These are phyloP conservation scores for Lasiodiplodia gonubiensis DNA, from an alignment of 2,329 filamentous ascomycete genomes.

Conservation along the genomic window DNA sequence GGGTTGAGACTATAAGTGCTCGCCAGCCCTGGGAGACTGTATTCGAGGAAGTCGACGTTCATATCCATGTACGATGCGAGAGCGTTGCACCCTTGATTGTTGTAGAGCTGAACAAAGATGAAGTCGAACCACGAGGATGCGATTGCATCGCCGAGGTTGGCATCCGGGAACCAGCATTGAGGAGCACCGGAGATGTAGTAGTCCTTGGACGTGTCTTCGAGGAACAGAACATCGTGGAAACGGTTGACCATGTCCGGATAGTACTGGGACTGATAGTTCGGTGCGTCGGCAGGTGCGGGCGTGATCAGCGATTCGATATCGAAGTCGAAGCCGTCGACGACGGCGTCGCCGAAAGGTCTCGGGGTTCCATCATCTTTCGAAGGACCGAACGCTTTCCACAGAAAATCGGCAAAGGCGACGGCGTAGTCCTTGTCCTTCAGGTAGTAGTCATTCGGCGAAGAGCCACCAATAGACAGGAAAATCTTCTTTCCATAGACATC, in stretches of 20 bases:
- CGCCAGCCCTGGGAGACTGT: constrained; percentile 39
- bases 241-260: constrained; percentile 57
- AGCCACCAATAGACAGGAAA: constrained; percentile 73
- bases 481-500: constrained; percentile 69
- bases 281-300: constrained; percentile 39
- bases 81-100: constrained; percentile 61
- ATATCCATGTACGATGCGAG: constrained; percentile 44
- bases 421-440: constrained; percentile 66
- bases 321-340: constrained; percentile 77
- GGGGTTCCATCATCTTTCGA: constrained; percentile 50
- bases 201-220: constrained; percentile 47
- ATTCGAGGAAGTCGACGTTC: constrained; percentile 36
- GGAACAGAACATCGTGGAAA: constrained; percentile 50
- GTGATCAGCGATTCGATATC: constrained; percentile 72
- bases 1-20: constrained; percentile 35
- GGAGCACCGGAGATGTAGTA: constrained; percentile 71
- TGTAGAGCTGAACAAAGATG: constrained; percentile 70
- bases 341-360: constrained; percentile 70
- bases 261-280: constrained; percentile 46
- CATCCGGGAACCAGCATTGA: constrained; percentile 71
- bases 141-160: constrained; percentile 61
- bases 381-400: constrained; percentile 76
- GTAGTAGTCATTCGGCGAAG: constrained; percentile 56
- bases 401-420: constrained; percentile 56
- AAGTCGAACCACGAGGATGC: constrained; percentile 62